Conservation (phyloP, 345 rosid genomes). For the Brassica nigra region DNA sequence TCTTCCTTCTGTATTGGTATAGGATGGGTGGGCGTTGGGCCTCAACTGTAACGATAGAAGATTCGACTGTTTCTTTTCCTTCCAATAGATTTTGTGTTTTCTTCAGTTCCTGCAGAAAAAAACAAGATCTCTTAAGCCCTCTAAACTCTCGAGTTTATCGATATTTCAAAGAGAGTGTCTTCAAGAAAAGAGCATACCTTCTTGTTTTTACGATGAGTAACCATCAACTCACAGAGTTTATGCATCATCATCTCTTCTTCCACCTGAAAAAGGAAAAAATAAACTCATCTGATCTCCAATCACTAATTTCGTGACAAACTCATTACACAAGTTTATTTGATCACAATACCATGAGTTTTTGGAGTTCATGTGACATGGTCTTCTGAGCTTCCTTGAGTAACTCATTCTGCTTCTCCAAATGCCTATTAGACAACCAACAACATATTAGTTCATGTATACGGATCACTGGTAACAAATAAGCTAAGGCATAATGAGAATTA, state of each 20-base stretch:
- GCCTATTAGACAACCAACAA: slow-evolving; percentile 39
- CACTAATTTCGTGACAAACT: background rate
- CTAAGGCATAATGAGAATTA: slow-evolving; percentile 10
- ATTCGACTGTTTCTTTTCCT: slow-evolving; percentile 11
- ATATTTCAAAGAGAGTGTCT: background rate
- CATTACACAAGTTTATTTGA: background rate
- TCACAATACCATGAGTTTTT: slow-evolving; percentile 52
- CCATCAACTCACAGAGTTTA: slow-evolving; percentile 63
- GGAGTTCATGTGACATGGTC: slow-evolving; percentile 54
- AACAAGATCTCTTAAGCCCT: background rate
- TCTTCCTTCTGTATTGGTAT: background rate
- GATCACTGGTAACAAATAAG: slow-evolving; percentile 4
- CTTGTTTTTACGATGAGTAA: slow-evolving; percentile 45
- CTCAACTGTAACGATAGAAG: background rate
- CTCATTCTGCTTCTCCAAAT: slow-evolving; percentile 65
- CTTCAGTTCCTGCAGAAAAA: slow-evolving; percentile 24
- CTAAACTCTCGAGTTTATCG: background rate
- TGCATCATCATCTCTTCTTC: slow-evolving; percentile 85
- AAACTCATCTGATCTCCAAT: background rate
- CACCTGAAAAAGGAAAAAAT: slow-evolving; percentile 42
- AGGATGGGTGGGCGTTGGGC: background rate
- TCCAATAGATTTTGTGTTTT: slow-evolving; percentile 9
- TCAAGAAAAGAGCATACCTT: slow-evolving; percentile 45
- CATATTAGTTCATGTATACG: background rate
- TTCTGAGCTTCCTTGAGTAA: slow-evolving; percentile 47